A percentile compares a stretch with the other conserved stretches of the same genome.
Evolutionary conservation across 169 alveolate genomes (phyloP).

Genomic region (Plasmodium reichenowi): DNA sequence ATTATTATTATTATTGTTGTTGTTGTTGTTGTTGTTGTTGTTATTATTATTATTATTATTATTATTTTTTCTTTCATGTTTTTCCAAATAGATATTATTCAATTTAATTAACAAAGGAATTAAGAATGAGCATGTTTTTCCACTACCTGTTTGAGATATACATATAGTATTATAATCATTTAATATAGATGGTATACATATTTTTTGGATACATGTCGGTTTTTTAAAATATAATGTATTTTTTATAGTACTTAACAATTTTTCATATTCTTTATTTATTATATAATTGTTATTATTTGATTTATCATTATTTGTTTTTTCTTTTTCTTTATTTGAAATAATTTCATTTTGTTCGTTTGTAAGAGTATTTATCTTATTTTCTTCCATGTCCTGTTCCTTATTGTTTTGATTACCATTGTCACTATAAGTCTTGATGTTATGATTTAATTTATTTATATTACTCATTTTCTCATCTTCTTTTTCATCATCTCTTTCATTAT

Average conservation of each 20-base stretch:
- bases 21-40: not conserved
- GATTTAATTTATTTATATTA: not conserved
- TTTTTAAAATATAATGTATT: slow-evolving; percentile 31
- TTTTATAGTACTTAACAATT: slow-evolving; percentile 33
- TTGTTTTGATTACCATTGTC: slow-evolving; percentile 1
- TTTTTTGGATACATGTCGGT: slow-evolving; percentile 65
- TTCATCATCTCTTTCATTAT: not conserved
- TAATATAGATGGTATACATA: slow-evolving; percentile 81
- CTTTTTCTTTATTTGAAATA: not conserved
- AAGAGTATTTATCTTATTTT: not conserved
- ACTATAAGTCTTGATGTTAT: not conserved
- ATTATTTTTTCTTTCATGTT: not conserved
- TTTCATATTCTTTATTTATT: slow-evolving; percentile 16
- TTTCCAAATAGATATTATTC: not conserved
- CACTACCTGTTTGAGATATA: slow-evolving; percentile 88
- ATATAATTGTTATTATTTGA: not conserved
- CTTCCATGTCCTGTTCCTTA: not conserved
- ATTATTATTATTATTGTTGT: not conserved
- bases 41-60: not conserved
- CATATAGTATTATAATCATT: slow-evolving; percentile 81
- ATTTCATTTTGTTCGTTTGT: not conserved
- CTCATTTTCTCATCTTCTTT: not conserved
- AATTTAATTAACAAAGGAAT: slow-evolving; percentile 77
- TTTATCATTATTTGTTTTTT: not conserved
- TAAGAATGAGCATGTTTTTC: slow-evolving; percentile 86